These are phyloP conservation scores for Diplodia seriata DNA, from an alignment of 2,329 filamentous ascomycete species.

Conservation along the genomic window DNA sequence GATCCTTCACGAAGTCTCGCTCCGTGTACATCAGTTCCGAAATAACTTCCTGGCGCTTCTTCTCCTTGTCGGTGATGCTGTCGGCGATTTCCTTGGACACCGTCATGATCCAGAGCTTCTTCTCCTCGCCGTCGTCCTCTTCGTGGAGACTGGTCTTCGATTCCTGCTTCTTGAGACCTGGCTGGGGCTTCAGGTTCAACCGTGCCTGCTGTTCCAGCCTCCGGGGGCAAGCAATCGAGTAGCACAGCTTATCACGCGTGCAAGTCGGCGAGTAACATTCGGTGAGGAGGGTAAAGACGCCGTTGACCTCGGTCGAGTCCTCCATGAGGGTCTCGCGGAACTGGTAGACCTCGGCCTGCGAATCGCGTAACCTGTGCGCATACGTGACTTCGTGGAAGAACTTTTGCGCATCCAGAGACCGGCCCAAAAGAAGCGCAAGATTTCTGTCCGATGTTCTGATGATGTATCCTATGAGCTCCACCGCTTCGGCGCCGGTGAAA, in stretches of 20 bases:
- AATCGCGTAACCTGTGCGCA: conserved; percentile 92
- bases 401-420: conserved; percentile 94
- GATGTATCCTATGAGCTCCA: conserved; percentile 94
- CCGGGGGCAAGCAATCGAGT: conserved; percentile 95
- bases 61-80: conserved; percentile 85
- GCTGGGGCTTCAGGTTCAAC: conserved; percentile 90
- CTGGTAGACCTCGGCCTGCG: conserved; percentile 93
- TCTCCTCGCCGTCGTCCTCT: conserved; percentile 88
- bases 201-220: conserved; percentile 93
- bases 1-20: conserved; percentile 96
- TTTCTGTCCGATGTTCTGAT: conserved; percentile 97
- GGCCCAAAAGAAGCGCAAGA: conserved; percentile 84
- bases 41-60: conserved; percentile 97
- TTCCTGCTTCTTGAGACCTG: conserved; percentile 77
- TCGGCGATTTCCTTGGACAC: conserved; percentile 95
- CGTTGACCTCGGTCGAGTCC: conserved; percentile 84
- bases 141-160: conserved; percentile 79
- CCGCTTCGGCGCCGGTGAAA: conserved; percentile 93
- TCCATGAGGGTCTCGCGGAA: conserved; percentile 94
- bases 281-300: conserved; percentile 93
- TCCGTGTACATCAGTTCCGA: conserved; percentile 99
- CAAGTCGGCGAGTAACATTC: conserved; percentile 99
- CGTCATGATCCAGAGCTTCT: conserved; percentile 99
- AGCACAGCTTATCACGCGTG: conserved; percentile 92
- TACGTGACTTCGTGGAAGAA: conserved; percentile 99